A percentile compares a stretch with the other conserved stretches of the same genome.
Conservation (phyloP, 352 stramenopile species). For the Phytophthora fragariaefolia region DNA sequence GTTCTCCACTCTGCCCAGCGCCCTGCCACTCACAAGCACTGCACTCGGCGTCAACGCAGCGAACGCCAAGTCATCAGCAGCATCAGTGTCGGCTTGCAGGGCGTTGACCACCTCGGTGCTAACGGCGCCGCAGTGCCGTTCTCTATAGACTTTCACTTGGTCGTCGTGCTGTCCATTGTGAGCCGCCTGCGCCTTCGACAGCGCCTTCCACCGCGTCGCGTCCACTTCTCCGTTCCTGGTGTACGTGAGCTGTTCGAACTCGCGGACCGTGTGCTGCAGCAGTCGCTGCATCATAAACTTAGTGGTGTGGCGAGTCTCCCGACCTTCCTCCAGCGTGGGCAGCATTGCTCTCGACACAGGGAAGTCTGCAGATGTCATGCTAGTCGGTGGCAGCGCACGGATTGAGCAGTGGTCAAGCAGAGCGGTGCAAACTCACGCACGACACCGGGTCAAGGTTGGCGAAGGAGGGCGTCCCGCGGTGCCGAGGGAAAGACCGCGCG, state of each 20-base stretch:
- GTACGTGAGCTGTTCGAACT: constrained; percentile 41
- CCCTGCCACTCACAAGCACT: constrained; percentile 42
- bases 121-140: constrained; percentile 23
- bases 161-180: constrained; percentile 26
- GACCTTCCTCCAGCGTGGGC: constrained; percentile 28
- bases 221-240: constrained; percentile 33
- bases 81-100: constrained; percentile 14
- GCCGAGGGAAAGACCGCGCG: constrained; percentile 7
- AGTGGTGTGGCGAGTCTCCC: constrained; percentile 22
- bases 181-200: too few species aligned
- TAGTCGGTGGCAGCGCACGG: not conserved
- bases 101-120: constrained; percentile 18
- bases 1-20: constrained; percentile 52
- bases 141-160: constrained; percentile 26
- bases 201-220: constrained; percentile 38
- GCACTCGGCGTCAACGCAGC: constrained; percentile 12
- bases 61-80: constrained; percentile 8
- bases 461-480: constrained; percentile 5
- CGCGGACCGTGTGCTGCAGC: constrained; percentile 38
- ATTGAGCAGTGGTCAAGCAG: constrained; percentile 9
- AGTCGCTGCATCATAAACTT: constrained; percentile 35
- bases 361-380: constrained; percentile 34
- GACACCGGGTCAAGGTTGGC: too few species aligned
- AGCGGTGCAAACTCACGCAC: too few species aligned
- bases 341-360: constrained; percentile 38